Conservation (phyloP, 108 stramenopile species). For the Cyclotella choctawhatcheeana region DNA sequence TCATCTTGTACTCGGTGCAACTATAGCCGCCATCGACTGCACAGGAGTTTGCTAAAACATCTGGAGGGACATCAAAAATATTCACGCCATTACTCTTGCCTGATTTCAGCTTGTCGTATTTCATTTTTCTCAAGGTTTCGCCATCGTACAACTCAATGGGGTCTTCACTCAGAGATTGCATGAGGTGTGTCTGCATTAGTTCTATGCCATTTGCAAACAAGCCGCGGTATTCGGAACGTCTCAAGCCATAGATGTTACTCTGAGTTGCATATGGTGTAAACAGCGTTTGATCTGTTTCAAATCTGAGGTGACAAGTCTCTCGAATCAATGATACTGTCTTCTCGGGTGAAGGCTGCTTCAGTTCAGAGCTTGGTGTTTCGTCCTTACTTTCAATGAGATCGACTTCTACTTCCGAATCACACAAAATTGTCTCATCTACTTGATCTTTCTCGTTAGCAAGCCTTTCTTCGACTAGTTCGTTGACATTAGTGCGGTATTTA, state of each 20-base stretch:
- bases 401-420: background rate
- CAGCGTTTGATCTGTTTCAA: background rate
- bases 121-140: constrained; percentile 1
- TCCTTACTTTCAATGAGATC: too few species aligned
- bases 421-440: background rate
- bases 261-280: background rate
- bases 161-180: background rate
- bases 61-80: background rate
- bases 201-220: background rate
- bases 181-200: background rate
- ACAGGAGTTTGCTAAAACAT: background rate
- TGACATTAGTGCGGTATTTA: background rate
- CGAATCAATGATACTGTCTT: background rate
- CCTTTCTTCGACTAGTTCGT: background rate
- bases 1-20: background rate
- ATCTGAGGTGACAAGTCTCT: background rate
- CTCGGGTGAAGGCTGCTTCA: background rate
- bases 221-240: background rate
- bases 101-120: background rate
- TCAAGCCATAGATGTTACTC: too few species aligned
- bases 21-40: background rate
- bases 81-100: background rate
- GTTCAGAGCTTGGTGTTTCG: background rate
- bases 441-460: background rate
- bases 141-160: background rate